Conservation (phyloP, 1,284 basidiomycete species). For the Tremellales sp. region DNA sequence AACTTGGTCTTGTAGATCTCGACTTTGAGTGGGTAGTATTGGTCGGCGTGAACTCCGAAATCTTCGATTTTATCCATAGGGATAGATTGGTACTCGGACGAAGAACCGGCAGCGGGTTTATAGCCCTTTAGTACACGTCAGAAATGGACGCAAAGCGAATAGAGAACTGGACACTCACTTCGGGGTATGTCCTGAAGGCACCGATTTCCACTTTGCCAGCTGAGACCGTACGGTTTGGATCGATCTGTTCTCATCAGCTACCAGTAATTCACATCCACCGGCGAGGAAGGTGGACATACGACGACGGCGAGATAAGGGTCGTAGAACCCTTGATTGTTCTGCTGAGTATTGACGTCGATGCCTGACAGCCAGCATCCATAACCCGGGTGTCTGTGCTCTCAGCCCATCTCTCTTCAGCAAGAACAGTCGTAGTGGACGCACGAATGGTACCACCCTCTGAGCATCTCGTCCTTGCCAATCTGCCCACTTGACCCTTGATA, state of each 20-base stretch:
- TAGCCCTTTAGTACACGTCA: slow-evolving; percentile 59
- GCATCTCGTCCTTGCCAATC: slow-evolving; percentile 77
- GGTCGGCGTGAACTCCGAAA: slow-evolving; percentile 95
- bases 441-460: slow-evolving; percentile 98
- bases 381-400: slow-evolving; percentile 76
- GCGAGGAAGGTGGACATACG: slow-evolving; percentile 53
- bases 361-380: slow-evolving; percentile 97
- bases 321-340: slow-evolving; percentile 88
- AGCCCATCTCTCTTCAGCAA: not conserved
- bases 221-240: slow-evolving; percentile 96
- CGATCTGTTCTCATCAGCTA: slow-evolving; percentile 61
- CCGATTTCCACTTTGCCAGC: slow-evolving; percentile 98
- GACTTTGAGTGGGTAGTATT: slow-evolving; percentile 90
- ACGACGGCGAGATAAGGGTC: slow-evolving; percentile 98
- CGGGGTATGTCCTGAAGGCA: slow-evolving; percentile 94
- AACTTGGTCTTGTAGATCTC: slow-evolving; percentile 89
- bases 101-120: slow-evolving; percentile 66
- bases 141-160: not conserved
- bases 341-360: slow-evolving; percentile 93
- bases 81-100: slow-evolving; percentile 84
- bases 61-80: slow-evolving; percentile 93
- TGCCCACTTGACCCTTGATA: slow-evolving; percentile 75
- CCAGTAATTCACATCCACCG: not conserved
- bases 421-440: slow-evolving; percentile 11
- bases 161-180: no score